Conservation (phyloP, 2,329 filamentous ascomycete genomes). For the Ceratocystis colombiana region DNA sequence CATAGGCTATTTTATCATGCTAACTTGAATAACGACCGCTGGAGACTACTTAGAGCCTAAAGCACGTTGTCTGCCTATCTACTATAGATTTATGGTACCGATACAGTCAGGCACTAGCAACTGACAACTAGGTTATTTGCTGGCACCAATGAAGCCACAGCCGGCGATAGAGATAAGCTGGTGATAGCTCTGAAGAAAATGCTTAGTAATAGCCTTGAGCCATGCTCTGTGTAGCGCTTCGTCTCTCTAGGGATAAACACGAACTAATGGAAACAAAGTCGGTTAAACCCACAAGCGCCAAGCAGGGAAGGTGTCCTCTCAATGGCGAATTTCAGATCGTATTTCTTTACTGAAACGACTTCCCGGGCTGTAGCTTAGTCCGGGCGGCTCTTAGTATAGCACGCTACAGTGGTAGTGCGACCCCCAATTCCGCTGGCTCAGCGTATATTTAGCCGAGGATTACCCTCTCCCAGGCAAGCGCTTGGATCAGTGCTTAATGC, state of each 20-base stretch:
- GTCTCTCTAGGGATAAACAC: no score
- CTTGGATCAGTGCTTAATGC: conserved; percentile 3
- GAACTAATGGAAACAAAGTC: not conserved
- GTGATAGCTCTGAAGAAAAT: not conserved
- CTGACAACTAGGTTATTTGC: not conserved
- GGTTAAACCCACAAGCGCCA: not conserved
- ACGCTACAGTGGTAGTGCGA: not conserved
- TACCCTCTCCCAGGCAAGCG: not conserved
- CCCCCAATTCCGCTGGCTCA: not conserved
- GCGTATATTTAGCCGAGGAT: not conserved
- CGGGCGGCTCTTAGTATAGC: not conserved
- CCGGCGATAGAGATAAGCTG: not conserved
- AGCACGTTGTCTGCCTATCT: no score
- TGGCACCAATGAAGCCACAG: conserved; percentile 9
- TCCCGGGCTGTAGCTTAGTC: not conserved
- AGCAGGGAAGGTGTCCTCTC: not conserved
- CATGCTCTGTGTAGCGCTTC: no score
- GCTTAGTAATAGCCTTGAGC: not conserved
- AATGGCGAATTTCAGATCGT: not conserved
- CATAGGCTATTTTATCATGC: no score
- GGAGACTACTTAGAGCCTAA: no score
- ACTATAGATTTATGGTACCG: no score
- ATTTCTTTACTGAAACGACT: not conserved
- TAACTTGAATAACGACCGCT: no score
- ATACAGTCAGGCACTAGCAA: no score